Percentiles rank a stretch among this genome's conserved stretches.
Conservation (phyloP, 495 filamentous ascomycete species). For the Penicilliopsis zonata region DNA sequence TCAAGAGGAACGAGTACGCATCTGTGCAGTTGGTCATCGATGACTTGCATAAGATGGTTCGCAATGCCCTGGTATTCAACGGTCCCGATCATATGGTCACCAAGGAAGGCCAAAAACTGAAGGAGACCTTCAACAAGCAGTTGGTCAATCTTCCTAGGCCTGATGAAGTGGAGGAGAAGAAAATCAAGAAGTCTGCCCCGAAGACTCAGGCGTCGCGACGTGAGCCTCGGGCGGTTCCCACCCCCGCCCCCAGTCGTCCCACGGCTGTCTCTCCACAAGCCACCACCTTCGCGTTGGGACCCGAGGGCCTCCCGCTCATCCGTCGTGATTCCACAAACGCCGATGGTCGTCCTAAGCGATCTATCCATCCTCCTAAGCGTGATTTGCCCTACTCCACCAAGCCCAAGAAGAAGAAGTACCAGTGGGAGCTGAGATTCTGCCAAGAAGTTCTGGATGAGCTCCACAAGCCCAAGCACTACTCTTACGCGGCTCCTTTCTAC, state of each 20-base stretch:
- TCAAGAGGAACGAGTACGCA: constrained; percentile 56
- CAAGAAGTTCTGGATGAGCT: constrained; percentile 71
- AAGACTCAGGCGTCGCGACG: constrained; percentile 40
- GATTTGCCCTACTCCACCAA: constrained; percentile 78
- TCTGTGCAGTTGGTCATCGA: constrained; percentile 50
- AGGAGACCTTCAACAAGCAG: constrained; percentile 46
- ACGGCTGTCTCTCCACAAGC: constrained; percentile 38
- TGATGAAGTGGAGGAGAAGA: constrained; percentile 50
- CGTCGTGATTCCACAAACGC: constrained; percentile 72
- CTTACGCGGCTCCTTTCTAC: constrained; percentile 58
- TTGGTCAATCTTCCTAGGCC: constrained; percentile 37
- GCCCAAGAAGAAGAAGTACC: constrained; percentile 84
- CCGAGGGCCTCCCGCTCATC: constrained; percentile 81
- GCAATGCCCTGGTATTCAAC: constrained; percentile 74
- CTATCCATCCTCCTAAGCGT: constrained; percentile 84
- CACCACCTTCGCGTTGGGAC: constrained; percentile 68
- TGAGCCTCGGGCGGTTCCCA: constrained; percentile 33
- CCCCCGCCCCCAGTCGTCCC: constrained; percentile 15
- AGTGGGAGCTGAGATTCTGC: constrained; percentile 82
- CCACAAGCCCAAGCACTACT: constrained; percentile 56
- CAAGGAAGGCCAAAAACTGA: constrained; percentile 45
- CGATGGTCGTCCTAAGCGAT: constrained; percentile 78
- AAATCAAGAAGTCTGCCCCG: constrained; percentile 37
- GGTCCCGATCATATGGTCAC: constrained; percentile 63
- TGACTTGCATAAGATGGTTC: constrained; percentile 63